These are phyloP conservation scores for Pisolithus tinctorius DNA, from an alignment of 768 basidiomycete genomes.

Conservation along the genomic window DNA sequence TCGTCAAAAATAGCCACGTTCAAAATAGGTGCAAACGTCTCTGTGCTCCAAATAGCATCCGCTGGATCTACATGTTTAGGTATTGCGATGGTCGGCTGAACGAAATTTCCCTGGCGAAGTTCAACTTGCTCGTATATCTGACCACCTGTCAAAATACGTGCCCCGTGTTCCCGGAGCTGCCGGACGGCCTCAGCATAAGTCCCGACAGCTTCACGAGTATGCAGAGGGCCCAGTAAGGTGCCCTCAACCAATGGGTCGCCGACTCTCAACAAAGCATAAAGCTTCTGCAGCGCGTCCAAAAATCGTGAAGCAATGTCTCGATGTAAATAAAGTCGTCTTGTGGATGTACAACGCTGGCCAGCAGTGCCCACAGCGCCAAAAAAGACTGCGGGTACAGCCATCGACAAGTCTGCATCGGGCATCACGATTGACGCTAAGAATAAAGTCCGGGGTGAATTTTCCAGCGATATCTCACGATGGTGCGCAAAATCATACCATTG, in stretches of 20 bases:
- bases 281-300: constrained; percentile 62
- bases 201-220: constrained; percentile 61
- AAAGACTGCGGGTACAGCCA: constrained; percentile 86
- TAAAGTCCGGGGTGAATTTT: constrained; percentile 10
- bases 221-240: constrained; percentile 85
- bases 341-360: constrained; percentile 80
- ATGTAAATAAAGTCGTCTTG: constrained; percentile 86
- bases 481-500: constrained; percentile 55
- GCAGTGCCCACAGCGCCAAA: constrained; percentile 90
- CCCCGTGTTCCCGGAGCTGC: constrained; percentile 55
- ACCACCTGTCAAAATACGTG: constrained; percentile 75
- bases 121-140: constrained; percentile 43
- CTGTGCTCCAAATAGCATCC: constrained; percentile 65
- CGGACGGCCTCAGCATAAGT: constrained; percentile 58
- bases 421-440: constrained; percentile 79
- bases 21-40: constrained; percentile 86
- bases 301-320: constrained; percentile 70
- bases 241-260: constrained; percentile 77
- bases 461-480: constrained; percentile 10
- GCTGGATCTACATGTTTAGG: constrained; percentile 49
- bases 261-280: constrained; percentile 65
- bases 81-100: constrained; percentile 79
- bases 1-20: constrained; percentile 84
- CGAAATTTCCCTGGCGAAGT: constrained; percentile 74
- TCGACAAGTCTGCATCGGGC: constrained; percentile 85